A percentile compares a stretch with the other conserved stretches of the same genome.
These are phyloP conservation scores for Ustilago hordei DNA, from an alignment of 1,284 basidiomycete genomes.

Conservation along the genomic window DNA sequence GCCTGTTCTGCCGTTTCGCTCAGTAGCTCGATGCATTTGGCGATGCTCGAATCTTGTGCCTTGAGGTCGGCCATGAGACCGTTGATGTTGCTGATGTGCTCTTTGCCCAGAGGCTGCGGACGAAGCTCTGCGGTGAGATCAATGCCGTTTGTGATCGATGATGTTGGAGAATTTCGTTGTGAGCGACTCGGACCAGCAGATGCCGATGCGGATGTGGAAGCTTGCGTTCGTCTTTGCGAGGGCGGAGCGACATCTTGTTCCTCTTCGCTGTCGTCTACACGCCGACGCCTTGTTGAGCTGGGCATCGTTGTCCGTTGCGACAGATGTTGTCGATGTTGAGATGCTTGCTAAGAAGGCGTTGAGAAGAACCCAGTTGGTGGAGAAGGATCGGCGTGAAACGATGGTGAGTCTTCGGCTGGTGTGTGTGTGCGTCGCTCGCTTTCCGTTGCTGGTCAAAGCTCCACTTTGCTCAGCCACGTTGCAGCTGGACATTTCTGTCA, in stretches of 20 bases:
- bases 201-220: slow-evolving; percentile 5
- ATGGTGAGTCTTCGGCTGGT: slow-evolving; percentile 1
- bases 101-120: slow-evolving; percentile 29
- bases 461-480: slow-evolving; percentile 17
- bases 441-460: slow-evolving; percentile 7
- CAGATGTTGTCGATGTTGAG: too few species aligned
- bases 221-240: slow-evolving; percentile 22
- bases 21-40: slow-evolving; percentile 38
- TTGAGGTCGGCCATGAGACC: slow-evolving; percentile 31
- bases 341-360: background rate
- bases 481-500: background rate
- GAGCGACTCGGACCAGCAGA: slow-evolving; percentile 18
- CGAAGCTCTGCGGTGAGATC: slow-evolving; percentile 20
- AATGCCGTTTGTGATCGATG: background rate
- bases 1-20: slow-evolving; percentile 42
- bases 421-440: background rate
- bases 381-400: background rate
- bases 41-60: slow-evolving; percentile 18
- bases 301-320: slow-evolving; percentile 11
- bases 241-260: slow-evolving; percentile 18
- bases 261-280: slow-evolving; percentile 31
- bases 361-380: too few species aligned
- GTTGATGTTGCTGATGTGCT: slow-evolving; percentile 32
- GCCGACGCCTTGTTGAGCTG: slow-evolving; percentile 24
- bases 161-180: background rate